Conservation (phyloP, 805 yeast genomes). For the Kuraishia cidri region DNA sequence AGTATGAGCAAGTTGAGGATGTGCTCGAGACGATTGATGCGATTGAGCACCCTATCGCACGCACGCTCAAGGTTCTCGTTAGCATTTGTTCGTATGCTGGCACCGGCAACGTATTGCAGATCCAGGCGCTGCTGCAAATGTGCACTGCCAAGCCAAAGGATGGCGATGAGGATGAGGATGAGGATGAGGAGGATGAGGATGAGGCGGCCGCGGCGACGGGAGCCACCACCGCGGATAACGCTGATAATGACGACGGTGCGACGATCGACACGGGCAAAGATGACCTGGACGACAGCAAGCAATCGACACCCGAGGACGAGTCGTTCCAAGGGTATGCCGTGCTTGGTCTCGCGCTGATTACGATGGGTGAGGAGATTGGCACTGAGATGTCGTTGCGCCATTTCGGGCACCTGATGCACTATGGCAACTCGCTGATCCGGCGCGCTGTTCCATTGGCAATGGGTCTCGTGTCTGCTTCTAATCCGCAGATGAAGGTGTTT, state of each 20-base stretch:
- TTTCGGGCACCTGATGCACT: constrained; percentile 95
- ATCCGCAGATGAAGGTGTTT: constrained; percentile 94
- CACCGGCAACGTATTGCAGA: constrained; percentile 92
- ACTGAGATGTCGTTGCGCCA: constrained; percentile 97
- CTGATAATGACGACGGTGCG: constrained; percentile 23
- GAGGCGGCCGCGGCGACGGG: constrained; percentile 27
- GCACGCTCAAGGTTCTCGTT: constrained; percentile 81
- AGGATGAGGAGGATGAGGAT: constrained; percentile 36
- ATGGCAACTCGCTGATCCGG: constrained; percentile 85
- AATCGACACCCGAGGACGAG: constrained; percentile 37
- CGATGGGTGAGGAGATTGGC: constrained; percentile 97
- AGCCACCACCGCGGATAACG: constrained; percentile 18
- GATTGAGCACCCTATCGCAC: constrained; percentile 88
- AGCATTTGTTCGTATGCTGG: constrained; percentile 95
- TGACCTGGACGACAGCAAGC: constrained; percentile 15
- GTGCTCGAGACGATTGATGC: constrained; percentile 91
- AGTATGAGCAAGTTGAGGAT: constrained; percentile 89
- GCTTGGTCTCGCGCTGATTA: constrained; percentile 86
- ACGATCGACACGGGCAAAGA: constrained; percentile 13
- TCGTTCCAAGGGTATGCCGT: constrained; percentile 83
- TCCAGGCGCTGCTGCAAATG: constrained; percentile 85
- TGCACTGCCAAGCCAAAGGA: constrained; percentile 66
- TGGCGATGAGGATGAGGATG: constrained; percentile 49
- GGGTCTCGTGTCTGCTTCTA: constrained; percentile 88
- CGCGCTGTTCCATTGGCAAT: constrained; percentile 97